phyloP scores from a whole-genome alignment of 306 rosid species.

The Abrus pulchellus region DNA sequence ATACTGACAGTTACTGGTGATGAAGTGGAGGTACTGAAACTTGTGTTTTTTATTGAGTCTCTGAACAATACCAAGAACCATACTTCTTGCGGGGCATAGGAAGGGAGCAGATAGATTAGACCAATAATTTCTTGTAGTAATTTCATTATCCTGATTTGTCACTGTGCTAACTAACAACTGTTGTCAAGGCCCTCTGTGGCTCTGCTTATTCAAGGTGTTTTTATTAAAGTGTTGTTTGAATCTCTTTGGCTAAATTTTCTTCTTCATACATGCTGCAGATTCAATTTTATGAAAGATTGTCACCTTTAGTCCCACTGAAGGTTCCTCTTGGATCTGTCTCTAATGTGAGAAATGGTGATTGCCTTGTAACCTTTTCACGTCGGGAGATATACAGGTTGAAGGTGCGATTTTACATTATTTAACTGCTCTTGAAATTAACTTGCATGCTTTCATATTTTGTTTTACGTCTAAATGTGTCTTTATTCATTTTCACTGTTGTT shows the following conservation, averaged over 20 bases:
- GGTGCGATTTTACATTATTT: conserved; percentile 56
- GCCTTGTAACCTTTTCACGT: conserved; percentile 92
- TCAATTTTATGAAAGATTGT: conserved; percentile 81
- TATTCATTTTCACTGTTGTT: conserved; percentile 11
- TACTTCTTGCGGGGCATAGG: not conserved
- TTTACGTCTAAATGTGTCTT: not conserved
- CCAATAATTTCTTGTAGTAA: conserved; percentile 17
- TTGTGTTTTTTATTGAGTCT: conserved; percentile 19
- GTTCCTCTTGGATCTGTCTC: conserved; percentile 83
- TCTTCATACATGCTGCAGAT: conserved; percentile 59
- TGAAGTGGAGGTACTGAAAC: conserved; percentile 75
- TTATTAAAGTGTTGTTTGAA: conserved; percentile 34
- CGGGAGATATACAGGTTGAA: conserved; percentile 67
- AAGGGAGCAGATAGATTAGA: conserved; percentile 19
- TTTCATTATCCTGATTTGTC: conserved; percentile 31
- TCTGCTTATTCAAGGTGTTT: conserved; percentile 40
- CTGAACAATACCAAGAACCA: not conserved
- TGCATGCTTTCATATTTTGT: conserved; percentile 28
- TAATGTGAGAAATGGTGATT: conserved; percentile 81
- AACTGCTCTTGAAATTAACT: not conserved
- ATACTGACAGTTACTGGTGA: conserved; percentile 82
- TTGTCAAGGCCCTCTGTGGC: conserved; percentile 2
- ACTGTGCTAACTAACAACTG: conserved; percentile 31
- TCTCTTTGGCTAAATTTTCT: conserved; percentile 27
- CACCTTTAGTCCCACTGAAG: conserved; percentile 80